Evolutionary conservation across 2,329 filamentous ascomycete genomes (phyloP).

Genomic region (Alternaria arbusti): DNA sequence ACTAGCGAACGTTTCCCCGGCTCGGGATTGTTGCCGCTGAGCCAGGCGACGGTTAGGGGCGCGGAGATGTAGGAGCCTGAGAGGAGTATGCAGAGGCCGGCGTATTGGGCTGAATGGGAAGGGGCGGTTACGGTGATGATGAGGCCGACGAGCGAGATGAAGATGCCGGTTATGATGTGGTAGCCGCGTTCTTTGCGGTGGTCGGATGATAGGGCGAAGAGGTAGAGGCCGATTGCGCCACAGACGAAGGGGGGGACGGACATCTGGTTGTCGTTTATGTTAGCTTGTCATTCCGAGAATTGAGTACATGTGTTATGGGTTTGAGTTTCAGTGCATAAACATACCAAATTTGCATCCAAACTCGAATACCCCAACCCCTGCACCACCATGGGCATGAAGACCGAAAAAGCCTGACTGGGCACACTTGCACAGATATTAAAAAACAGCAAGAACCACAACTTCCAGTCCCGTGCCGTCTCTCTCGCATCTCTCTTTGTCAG

Average conservation of each 20-base stretch:
- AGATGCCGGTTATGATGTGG: slow-evolving; percentile 55
- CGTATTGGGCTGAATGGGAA: slow-evolving; percentile 16
- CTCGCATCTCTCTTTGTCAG: slow-evolving; percentile 22
- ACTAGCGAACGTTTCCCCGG: slow-evolving; percentile 29
- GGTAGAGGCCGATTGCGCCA: slow-evolving; percentile 54
- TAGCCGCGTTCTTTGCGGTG: slow-evolving; percentile 29
- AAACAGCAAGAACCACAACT: slow-evolving; percentile 36
- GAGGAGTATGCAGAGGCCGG: slow-evolving; percentile 29
- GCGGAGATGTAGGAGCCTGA: slow-evolving; percentile 32
- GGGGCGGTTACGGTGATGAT: slow-evolving; percentile 19
- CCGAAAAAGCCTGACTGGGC: slow-evolving; percentile 45
- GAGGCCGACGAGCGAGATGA: slow-evolving; percentile 49
- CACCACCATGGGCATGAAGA: slow-evolving; percentile 57
- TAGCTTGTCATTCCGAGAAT: background rate
- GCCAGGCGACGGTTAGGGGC: slow-evolving; percentile 32
- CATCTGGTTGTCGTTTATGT: slow-evolving; percentile 25
- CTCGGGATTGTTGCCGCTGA: slow-evolving; percentile 31
- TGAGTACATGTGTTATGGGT: too few species aligned
- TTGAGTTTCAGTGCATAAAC: background rate
- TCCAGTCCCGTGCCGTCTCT: slow-evolving; percentile 29
- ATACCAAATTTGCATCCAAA: slow-evolving; percentile 26
- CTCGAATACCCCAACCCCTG: slow-evolving; percentile 36
- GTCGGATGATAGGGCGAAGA: slow-evolving; percentile 55
- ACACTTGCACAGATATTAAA: slow-evolving; percentile 53
- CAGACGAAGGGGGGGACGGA: slow-evolving; percentile 58